Evolutionary conservation across 169 alveolate genomes (phyloP).

Genomic region (Plasmodium berghei): DNA sequence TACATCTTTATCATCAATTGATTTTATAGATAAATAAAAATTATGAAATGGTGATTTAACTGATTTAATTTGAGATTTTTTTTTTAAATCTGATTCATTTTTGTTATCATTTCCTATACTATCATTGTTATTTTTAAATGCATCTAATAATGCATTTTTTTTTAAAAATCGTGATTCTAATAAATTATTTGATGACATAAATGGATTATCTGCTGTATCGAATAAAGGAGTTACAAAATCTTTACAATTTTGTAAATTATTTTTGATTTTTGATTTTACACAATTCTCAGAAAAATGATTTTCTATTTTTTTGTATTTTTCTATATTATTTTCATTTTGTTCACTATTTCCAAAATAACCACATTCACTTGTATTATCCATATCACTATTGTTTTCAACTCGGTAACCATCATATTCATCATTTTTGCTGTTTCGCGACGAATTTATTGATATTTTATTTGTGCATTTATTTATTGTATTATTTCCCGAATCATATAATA

Average conservation of each 20-base stretch:
- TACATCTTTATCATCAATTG: constrained; percentile 21
- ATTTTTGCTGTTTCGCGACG: no score
- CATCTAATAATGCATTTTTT: constrained; percentile 11
- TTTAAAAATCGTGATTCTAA: constrained; percentile 12
- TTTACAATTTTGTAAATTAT: background rate
- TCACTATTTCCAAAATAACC: no score
- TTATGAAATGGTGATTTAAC: constrained; percentile 75
- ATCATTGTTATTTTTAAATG: constrained; percentile 21
- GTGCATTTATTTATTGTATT: no score
- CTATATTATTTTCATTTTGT: background rate
- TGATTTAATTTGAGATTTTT: constrained; percentile 12
- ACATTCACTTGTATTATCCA: no score
- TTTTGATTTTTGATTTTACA: background rate
- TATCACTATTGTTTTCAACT: no score
- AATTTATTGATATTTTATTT: no score
- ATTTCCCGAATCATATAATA: no score
- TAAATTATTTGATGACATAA: constrained; percentile 18
- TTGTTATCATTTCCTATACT: constrained; percentile 9
- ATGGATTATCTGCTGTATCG: constrained; percentile 12
- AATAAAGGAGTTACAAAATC: background rate
- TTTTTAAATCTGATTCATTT: constrained; percentile 16
- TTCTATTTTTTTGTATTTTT: background rate
- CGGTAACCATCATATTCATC: no score
- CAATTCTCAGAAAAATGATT: background rate
- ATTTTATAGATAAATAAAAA: constrained; percentile 45